Base-by-base conservation (phyloP, 2,329 filamentous ascomycete genomes). In the Trichoderma koningiopsis region DNA sequence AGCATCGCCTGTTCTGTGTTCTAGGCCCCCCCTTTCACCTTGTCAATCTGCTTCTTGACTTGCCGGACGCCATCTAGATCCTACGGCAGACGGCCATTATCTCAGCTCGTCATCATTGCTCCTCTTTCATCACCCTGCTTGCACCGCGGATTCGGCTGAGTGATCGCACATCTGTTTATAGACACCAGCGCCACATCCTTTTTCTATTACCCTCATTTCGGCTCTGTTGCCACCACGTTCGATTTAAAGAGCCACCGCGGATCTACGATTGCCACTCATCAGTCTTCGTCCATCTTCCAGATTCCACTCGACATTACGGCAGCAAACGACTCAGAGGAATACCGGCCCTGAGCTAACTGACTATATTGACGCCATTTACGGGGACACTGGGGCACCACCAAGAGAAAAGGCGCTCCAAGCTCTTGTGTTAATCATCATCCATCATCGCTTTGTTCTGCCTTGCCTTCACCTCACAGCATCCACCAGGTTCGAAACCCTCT, bases 171-270 rank as follows among this genome's bases (percentile, higher is more conserved):
- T 47, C 13, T 58, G 31, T 29, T 47, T 29, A 65, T 59, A 57
- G 57, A 70, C 13, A 33, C 27, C 52, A 53, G 58, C 68, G 68
- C 68, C 65, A 70, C 67, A 60, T 31, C 19, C 63, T 37, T 13
- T 22, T 14, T 19, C 40, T 16, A 27, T 40, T 52, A 58, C 58
- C 59, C 58, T 68, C 53, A 33, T 56, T 67, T 67, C 65, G 69
- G 69, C 40, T 22, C 55, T 47, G 52, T 70, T 68, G 69, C 58
- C 69, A 68, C 65, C 65, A 58, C 65, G n/a, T 57, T 59, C 55
- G 63, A 49, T 55, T 52, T 37, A 49, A 27, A 52, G 55, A 67
- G 53, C 37, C 3, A 43, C 40, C 53, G 29, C 43, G 64, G 40
- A 22, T 57, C 47, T 58, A 43, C 61, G 47, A 59, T 63, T 60